phyloP scores from a whole-genome alignment of 2,329 filamentous ascomycete species.

The Hyphodiscus sp. region DNA sequence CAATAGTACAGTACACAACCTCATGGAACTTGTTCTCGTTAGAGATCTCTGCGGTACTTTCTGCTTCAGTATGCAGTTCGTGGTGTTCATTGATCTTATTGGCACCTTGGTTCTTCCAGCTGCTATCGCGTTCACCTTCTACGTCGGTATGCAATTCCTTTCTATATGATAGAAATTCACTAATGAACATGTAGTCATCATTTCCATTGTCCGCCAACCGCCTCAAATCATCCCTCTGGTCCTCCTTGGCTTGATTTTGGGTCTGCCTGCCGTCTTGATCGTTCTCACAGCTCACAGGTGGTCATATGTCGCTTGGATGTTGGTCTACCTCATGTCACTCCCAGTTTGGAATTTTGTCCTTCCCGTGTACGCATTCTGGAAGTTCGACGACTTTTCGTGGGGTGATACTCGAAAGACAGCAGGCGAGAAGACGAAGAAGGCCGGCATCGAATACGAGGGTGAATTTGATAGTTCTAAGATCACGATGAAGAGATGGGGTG shows the following conservation, averaged over 20 bases:
- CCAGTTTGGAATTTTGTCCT: conserved; percentile 98
- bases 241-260: conserved; percentile 82
- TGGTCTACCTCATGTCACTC: conserved; percentile 87
- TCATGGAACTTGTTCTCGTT: conserved; percentile 95
- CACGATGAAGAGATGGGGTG: conserved; percentile 97
- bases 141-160: conserved; percentile 64
- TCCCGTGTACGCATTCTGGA: conserved; percentile 94
- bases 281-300: conserved; percentile 88
- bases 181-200: conserved; percentile 54
- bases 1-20: conserved; percentile 97
- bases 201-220: conserved; percentile 70
- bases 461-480: conserved; percentile 99
- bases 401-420: conserved; percentile 95
- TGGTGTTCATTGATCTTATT: conserved; percentile 90
- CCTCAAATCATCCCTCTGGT: conserved; percentile 87
- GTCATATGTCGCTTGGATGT: conserved; percentile 94
- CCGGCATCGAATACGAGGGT: conserved; percentile 79
- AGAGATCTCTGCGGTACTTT: conserved; percentile 96
- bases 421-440: conserved; percentile 83
- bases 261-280: conserved; percentile 86
- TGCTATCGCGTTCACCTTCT: conserved; percentile 94
- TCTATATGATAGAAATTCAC: not conserved
- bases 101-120: conserved; percentile 93
- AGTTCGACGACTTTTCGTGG: conserved; percentile 99
- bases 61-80: conserved; percentile 99